Conservation (phyloP, 768 basidiomycete genomes). For the Trametes sanguinea region DNA sequence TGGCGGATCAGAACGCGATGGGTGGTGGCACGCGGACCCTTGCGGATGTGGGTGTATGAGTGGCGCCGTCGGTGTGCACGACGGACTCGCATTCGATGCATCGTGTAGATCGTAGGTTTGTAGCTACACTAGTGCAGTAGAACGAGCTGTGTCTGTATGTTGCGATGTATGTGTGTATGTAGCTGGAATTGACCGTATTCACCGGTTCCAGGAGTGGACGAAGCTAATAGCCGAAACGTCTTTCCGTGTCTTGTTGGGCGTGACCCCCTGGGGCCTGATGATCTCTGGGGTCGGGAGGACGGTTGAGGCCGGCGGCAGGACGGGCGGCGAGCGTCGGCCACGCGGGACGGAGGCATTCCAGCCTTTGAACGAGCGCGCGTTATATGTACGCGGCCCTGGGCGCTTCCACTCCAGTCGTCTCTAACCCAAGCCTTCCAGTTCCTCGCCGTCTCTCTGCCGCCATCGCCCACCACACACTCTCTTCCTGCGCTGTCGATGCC, state of each 20-base stretch:
- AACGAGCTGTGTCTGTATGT: not conserved
- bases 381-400: constrained; percentile 14
- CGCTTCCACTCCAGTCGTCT: not conserved
- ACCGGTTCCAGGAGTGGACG: not conserved
- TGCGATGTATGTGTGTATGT: not conserved
- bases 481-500: constrained; percentile 8
- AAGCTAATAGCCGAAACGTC: not conserved
- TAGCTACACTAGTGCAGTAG: not conserved
- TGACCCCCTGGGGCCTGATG: not conserved
- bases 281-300: not conserved
- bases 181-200: not conserved
- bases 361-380: not conserved
- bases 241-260: not conserved
- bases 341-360: constrained; percentile 1
- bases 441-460: not conserved
- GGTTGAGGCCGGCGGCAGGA: constrained; percentile 2
- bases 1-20: constrained; percentile 20
- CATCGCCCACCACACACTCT: not conserved
- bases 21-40: constrained; percentile 4
- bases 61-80: no score
- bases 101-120: not conserved
- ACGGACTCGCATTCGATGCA: no score
- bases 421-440: constrained; percentile 11
- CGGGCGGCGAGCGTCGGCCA: constrained; percentile 10
- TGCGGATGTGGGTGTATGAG: constrained; percentile 3